A percentile compares a stretch with the other conserved stretches of the same genome.
phyloP scores from a whole-genome alignment of 768 basidiomycete species.

The Kwoniella dendrophila region DNA sequence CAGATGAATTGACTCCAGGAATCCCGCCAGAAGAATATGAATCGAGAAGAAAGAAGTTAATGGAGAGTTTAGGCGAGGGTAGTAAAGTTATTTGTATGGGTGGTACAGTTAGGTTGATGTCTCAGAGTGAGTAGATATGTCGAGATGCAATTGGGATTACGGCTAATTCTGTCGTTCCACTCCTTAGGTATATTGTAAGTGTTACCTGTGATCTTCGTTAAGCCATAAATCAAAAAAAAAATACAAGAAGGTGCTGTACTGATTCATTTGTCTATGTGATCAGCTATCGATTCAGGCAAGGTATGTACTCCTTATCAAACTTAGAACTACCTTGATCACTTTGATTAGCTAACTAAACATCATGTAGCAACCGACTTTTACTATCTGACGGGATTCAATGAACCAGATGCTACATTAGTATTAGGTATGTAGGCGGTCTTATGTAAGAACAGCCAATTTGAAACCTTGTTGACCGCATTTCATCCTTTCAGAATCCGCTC shows the following conservation, averaged over 20 bases:
- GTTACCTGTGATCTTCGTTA: background rate
- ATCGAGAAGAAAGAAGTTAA: constrained; percentile 66
- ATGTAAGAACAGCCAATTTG: background rate
- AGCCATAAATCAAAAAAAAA: background rate
- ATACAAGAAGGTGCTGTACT: background rate
- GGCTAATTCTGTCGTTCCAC: background rate
- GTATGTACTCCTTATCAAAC: constrained; percentile 3
- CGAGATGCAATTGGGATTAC: background rate
- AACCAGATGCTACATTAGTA: constrained; percentile 85
- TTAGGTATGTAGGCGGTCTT: constrained; percentile 62
- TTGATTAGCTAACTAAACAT: background rate
- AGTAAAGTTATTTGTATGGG: constrained; percentile 76
- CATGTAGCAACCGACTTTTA: constrained; percentile 55
- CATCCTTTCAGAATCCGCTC: constrained; percentile 64
- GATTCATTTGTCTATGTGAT: background rate
- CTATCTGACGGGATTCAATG: constrained; percentile 95
- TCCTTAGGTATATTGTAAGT: constrained; percentile 22
- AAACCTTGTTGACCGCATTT: background rate
- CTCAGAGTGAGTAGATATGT: constrained; percentile 64
- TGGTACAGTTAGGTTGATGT: constrained; percentile 62
- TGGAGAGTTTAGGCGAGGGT: constrained; percentile 72
- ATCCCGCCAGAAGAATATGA: constrained; percentile 79
- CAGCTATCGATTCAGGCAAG: constrained; percentile 31
- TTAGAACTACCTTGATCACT: background rate
- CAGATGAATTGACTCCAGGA: constrained; percentile 77